Base-by-base conservation (phyloP, 148 eudicot species). In the Chenopodium quinoa region DNA sequence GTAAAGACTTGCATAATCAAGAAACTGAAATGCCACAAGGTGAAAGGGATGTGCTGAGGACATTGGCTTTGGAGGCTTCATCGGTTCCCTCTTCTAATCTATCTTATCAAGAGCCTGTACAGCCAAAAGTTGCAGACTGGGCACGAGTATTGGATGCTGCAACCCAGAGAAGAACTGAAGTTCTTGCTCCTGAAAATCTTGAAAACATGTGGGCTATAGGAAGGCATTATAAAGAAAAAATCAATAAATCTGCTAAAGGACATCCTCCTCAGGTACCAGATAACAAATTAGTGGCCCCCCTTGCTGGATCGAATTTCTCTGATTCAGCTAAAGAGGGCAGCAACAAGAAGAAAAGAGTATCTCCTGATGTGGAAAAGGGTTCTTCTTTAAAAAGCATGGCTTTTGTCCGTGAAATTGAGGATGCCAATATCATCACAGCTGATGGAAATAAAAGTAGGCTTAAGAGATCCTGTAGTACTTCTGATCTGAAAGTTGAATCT, bases 161-260 rank as follows among this genome's bases (percentile, higher is more conserved):
- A 87, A 89, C 95, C 56, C 98, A 96, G 87, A 89, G 97, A 86
- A 90, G 99, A 87, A 89, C 94, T 54, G 99, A 96, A 90, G 93
- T 96, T 81, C 91, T 96, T 79, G 91, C 89, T 87, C 98, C 99
- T 82, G 99, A 96, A 82, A 96, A 93, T 89, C 97, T 96, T 68
- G 99, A 96, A 75, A 96, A 94, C 86, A 89, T 93, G 98, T 94
- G 98, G 99, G 87, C 99, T 50, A 92, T 82, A 76, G 99, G 99
- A 81, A 92, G 95, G 85, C 90, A 96, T 73, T 92, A 92, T 84
- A 90, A 93, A 87, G 92, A 90, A 71, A 96, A 91, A 81, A 80
- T 84, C 83, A 88, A 94, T 75, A 89, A 84, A 83, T 78, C 88
- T 80, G 81, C 84, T 34, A 80, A 78, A 84, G 86, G 86, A 71